Conservation (phyloP, 2,329 filamentous ascomycete genomes). For the Nigrospora oryzae region DNA sequence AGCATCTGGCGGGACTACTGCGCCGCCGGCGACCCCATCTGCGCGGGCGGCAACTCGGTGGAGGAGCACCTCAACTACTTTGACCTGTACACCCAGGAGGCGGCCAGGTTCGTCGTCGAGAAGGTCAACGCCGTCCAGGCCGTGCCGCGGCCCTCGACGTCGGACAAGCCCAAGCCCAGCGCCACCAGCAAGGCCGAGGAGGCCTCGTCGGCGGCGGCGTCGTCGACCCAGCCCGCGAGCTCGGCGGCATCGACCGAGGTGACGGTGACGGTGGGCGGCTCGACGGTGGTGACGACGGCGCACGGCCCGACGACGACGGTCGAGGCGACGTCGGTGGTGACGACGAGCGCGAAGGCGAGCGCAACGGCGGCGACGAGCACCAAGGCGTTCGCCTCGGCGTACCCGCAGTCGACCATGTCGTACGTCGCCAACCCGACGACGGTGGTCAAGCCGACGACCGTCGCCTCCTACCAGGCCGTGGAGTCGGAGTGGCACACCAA, state of each 20-base stretch:
- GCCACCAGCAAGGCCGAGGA: background rate
- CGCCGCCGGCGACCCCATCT: slow-evolving; percentile 26
- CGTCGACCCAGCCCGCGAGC: background rate
- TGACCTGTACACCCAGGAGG: slow-evolving; percentile 16
- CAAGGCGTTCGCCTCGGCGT: background rate
- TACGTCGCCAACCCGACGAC: slow-evolving; percentile 1
- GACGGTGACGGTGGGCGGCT: background rate
- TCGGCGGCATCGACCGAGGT: background rate
- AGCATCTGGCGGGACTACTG: slow-evolving; percentile 24
- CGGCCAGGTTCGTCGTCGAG: slow-evolving; percentile 7
- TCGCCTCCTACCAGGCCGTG: background rate
- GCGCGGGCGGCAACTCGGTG: slow-evolving; percentile 23
- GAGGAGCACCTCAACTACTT: slow-evolving; percentile 28
- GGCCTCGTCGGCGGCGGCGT: background rate
- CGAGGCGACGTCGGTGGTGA: background rate
- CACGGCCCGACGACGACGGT: background rate
- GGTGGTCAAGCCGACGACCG: background rate
- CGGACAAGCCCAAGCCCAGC: background rate
- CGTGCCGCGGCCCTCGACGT: background rate
- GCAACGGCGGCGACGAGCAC: background rate
- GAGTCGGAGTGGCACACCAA: background rate
- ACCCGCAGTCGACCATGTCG: background rate
- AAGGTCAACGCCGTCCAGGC: background rate
- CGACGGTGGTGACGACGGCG: background rate
- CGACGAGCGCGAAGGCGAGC: background rate